Base-by-base conservation (phyloP, 805 yeast species). In the Ogataea kodamae region DNA sequence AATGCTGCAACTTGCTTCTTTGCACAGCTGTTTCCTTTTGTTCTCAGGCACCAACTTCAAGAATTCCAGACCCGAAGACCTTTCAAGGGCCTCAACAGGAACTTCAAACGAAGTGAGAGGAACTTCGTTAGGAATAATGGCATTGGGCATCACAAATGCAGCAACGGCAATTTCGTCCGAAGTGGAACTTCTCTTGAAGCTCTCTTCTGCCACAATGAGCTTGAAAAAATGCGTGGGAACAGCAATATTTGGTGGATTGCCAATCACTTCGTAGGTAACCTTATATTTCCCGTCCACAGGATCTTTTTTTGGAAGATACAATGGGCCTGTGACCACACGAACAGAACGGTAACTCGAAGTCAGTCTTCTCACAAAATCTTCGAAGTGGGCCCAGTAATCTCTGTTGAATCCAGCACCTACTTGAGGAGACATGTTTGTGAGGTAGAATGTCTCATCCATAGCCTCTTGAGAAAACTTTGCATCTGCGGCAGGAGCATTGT, bases 221-320 rank as follows among this genome's bases (percentile, higher is more conserved):
- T 92, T 92, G 73, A 80, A 92, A 54, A 92, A 92, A 59, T 92
- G 98, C 0, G 98, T 92, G 16, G 98, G 98, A 8, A 92, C 98
- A 0, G 98, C 97, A 34, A 92, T 71, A 51, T 76, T 85, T 30
- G 98, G 97, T 8, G 98, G 98, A 49, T 87, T 84, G 2, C 98
- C 98, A 55, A 92, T 86, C 25, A 92, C 84, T 61, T 92, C 97
- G 60, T 90, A 92, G 2, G 72, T 64, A 12, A 92, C 96, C 44
- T 81, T 71, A 58, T 66, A 85, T 57, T 90, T 90, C 4, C 95
- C 96, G 54, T 89, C 96, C 2, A 57, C 51, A 2, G 77, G 78
- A 42, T 77, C 75, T 40, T 66, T 66, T 46, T 79, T 80, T 5
- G 98, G 98, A 35, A 92, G 69, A 56, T 80, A 92, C 34, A 92